Evolutionary conservation across 1,284 basidiomycete species (phyloP).

Genomic region (Cutaneotrichosporon cutaneum): DNA sequence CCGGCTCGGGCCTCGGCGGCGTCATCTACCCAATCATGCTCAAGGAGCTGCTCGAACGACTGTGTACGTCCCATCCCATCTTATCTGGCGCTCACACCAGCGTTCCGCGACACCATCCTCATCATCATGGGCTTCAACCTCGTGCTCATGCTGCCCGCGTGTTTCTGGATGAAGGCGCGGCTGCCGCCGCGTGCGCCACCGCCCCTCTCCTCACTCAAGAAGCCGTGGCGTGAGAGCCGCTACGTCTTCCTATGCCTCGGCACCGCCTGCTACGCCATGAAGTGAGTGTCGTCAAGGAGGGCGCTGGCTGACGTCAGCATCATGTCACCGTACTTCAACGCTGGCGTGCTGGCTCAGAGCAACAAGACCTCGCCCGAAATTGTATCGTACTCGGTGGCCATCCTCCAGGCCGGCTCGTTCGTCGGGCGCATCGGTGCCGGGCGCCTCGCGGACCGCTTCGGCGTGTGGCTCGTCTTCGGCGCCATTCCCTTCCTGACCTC

Average conservation of each 20-base stretch:
- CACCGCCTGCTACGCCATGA: conserved; percentile 30
- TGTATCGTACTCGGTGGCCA: conserved; percentile 26
- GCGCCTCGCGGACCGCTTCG: conserved; percentile 27
- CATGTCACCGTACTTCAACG: conserved; percentile 26
- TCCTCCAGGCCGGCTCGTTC: conserved; percentile 34
- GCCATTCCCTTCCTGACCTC: conserved; percentile 20
- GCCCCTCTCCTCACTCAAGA: conserved; percentile 19
- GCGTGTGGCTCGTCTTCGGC: conserved; percentile 29
- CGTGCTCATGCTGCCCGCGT: conserved; percentile 28
- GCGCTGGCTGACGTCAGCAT: conserved; percentile 8
- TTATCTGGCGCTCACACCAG: background rate
- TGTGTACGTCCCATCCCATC: conserved; percentile 10
- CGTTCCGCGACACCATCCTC: conserved; percentile 29
- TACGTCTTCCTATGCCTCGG: conserved; percentile 35
- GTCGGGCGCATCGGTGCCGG: conserved; percentile 28
- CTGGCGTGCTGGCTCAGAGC: conserved; percentile 13
- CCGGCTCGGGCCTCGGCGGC: conserved; percentile 46
- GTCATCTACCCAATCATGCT: conserved; percentile 48
- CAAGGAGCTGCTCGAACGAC: conserved; percentile 36
- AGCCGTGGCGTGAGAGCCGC: conserved; percentile 35
- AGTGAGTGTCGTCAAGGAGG: conserved; percentile 5
- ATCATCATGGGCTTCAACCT: conserved; percentile 28
- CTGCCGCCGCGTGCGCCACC: conserved; percentile 27
- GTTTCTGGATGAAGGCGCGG: conserved; percentile 31
- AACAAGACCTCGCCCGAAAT: conserved; percentile 15